Conservation (phyloP, 1,284 basidiomycete genomes). For the Apiotrichum laibachii region DNA sequence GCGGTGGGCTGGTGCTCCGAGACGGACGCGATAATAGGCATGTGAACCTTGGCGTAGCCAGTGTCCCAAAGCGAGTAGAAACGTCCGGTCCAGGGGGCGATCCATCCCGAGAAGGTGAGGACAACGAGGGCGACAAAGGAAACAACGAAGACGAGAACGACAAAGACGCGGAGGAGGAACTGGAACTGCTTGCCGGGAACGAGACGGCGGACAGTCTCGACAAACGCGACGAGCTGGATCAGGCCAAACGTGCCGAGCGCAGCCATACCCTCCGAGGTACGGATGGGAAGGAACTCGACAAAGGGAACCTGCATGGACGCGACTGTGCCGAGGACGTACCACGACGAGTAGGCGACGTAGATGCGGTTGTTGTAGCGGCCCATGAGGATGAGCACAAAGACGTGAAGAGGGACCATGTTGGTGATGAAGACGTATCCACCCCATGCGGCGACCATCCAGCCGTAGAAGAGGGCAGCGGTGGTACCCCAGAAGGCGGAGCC, state of each 20-base stretch:
- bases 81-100: constrained; percentile 97
- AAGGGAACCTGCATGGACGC: constrained; percentile 99
- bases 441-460: constrained; percentile 99
- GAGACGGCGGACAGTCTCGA: constrained; percentile 82
- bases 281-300: constrained; percentile 97
- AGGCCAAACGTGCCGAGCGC: constrained; percentile 96
- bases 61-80: constrained; percentile 99
- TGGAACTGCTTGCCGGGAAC: constrained; percentile 93
- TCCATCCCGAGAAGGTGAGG: constrained; percentile 90
- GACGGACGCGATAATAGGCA: constrained; percentile 98
- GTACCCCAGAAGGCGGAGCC: constrained; percentile 92
- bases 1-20: constrained; percentile 99
- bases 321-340: constrained; percentile 96
- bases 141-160: constrained; percentile 69
- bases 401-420: constrained; percentile 98
- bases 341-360: constrained; percentile 93
- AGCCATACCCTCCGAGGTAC: constrained; percentile 98
- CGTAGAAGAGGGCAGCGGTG: constrained; percentile 91
- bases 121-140: constrained; percentile 68
- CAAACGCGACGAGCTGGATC: constrained; percentile 93
- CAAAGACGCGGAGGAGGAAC: constrained; percentile 67
- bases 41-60: constrained; percentile 86
- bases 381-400: constrained; percentile 90
- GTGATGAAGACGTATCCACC: constrained; percentile 99
- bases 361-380: constrained; percentile 90